Conservation (phyloP, 2,329 filamentous ascomycete genomes). For the Ceratocystiopsis minuta region DNA sequence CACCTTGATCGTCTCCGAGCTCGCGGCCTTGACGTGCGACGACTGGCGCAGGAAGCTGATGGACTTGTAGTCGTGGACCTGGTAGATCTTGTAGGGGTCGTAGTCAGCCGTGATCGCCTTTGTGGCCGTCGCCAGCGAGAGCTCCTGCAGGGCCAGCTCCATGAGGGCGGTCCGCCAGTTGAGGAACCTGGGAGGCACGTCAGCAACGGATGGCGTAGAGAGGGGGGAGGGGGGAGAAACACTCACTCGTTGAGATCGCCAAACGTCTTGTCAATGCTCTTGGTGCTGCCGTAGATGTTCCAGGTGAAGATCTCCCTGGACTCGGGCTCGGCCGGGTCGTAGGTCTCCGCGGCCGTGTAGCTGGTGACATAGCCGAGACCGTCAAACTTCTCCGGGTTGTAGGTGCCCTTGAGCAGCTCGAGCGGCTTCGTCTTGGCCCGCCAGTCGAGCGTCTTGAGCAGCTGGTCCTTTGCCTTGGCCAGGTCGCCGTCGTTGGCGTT, state of each 20-base stretch:
- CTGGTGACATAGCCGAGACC: slow-evolving; percentile 65
- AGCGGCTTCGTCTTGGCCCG: slow-evolving; percentile 58
- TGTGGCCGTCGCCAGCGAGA: slow-evolving; percentile 52
- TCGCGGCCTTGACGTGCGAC: slow-evolving; percentile 55
- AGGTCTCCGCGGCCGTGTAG: slow-evolving; percentile 35
- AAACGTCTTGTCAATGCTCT: slow-evolving; percentile 66
- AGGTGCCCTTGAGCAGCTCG: slow-evolving; percentile 45
- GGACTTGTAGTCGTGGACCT: slow-evolving; percentile 84
- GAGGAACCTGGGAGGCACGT: slow-evolving; percentile 47
- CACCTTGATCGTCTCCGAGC: slow-evolving; percentile 62
- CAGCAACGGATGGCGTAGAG: background rate
- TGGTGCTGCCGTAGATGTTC: slow-evolving; percentile 84
- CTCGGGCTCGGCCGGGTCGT: slow-evolving; percentile 17
- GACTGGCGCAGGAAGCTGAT: slow-evolving; percentile 77
- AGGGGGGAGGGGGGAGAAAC: background rate
- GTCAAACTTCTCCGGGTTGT: slow-evolving; percentile 51
- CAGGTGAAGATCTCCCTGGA: slow-evolving; percentile 58
- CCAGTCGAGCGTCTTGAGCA: slow-evolving; percentile 66
- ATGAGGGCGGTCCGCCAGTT: slow-evolving; percentile 80
- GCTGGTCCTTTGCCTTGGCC: slow-evolving; percentile 56
- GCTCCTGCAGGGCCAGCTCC: slow-evolving; percentile 64
- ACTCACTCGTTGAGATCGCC: slow-evolving; percentile 63
- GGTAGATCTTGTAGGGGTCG: slow-evolving; percentile 80
- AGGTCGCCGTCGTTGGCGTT: slow-evolving; percentile 72
- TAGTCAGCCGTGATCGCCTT: slow-evolving; percentile 52